Evolutionary conservation across 2,329 filamentous ascomycete species (phyloP).

Genomic region (Colletotrichum sp.): DNA sequence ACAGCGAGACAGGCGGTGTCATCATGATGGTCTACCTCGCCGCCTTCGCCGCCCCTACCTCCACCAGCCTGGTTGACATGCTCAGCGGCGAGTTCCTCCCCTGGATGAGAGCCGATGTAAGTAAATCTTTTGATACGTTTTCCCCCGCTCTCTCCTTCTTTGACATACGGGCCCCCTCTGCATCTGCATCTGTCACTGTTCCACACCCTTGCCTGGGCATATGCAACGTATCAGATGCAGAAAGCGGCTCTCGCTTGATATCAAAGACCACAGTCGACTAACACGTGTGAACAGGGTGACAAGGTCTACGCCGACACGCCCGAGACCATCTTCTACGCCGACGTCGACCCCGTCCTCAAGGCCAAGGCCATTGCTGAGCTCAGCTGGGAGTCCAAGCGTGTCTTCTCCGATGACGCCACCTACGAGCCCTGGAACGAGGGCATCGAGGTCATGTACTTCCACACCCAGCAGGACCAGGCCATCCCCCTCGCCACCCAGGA

Average conservation of each 20-base stretch:
- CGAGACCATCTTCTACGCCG: constrained; percentile 28
- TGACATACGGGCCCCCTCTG: background rate
- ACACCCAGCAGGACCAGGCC: constrained; percentile 27
- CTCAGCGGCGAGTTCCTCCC: constrained; percentile 26
- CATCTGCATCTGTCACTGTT: constrained; percentile 10
- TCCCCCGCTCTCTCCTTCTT: background rate
- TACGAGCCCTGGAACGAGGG: constrained; percentile 32
- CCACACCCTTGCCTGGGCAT: background rate
- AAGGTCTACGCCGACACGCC: constrained; percentile 8
- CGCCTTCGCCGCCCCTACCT: constrained; percentile 33
- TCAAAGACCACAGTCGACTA: background rate
- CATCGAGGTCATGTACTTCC: constrained; percentile 30
- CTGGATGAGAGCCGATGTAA: constrained; percentile 31
- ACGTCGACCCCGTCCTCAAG: constrained; percentile 20
- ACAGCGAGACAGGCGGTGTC: constrained; percentile 41
- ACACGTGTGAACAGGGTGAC: constrained; percentile 3
- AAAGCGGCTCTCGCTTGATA: background rate
- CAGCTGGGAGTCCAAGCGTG: constrained; percentile 5
- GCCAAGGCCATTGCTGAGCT: constrained; percentile 21
- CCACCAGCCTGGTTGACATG: constrained; percentile 27
- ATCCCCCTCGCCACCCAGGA: constrained; percentile 24
- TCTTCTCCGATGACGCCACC: constrained; percentile 25
- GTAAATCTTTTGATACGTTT: background rate
- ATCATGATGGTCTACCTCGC: constrained; percentile 38
- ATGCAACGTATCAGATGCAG: background rate